Evolutionary conservation across 2,329 filamentous ascomycete genomes (phyloP).

Genomic region (Hymenotorrendiella dingleyae): DNA sequence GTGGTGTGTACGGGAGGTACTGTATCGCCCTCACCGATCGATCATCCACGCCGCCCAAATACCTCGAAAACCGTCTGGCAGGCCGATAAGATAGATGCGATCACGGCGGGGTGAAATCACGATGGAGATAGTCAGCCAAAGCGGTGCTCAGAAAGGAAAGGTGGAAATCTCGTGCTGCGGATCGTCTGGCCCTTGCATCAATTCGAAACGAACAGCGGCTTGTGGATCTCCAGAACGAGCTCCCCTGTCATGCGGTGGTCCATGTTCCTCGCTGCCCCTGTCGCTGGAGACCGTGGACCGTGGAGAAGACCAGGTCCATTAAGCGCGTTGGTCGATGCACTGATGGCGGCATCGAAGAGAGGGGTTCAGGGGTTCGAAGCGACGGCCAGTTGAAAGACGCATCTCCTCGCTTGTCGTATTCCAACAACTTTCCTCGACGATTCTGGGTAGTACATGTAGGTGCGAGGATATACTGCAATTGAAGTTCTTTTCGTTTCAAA

Average conservation of each 20-base stretch:
- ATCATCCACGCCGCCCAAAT: background rate
- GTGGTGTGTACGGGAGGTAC: background rate
- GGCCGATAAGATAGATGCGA: background rate
- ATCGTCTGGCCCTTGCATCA: slow-evolving; percentile 3
- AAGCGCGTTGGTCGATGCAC: no score
- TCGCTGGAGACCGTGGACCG: background rate
- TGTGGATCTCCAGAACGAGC: slow-evolving; percentile 1
- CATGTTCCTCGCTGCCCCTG: background rate
- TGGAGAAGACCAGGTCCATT: background rate
- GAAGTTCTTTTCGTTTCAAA: no score
- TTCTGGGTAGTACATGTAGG: no score
- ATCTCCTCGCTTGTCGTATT: no score
- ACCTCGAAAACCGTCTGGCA: background rate
- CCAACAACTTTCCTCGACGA: no score
- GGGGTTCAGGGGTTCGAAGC: no score
- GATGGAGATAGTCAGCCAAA: background rate
- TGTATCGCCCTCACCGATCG: background rate
- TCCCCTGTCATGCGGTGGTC: background rate
- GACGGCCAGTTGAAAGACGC: no score
- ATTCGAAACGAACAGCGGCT: background rate
- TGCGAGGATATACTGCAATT: no score
- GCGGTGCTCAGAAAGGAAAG: background rate
- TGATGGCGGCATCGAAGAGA: no score
- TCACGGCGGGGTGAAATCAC: background rate
- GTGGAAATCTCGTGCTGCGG: slow-evolving; percentile 1